Evolutionary conservation across 805 yeast genomes (phyloP).

Genomic region (Metschnikowia lunata): DNA sequence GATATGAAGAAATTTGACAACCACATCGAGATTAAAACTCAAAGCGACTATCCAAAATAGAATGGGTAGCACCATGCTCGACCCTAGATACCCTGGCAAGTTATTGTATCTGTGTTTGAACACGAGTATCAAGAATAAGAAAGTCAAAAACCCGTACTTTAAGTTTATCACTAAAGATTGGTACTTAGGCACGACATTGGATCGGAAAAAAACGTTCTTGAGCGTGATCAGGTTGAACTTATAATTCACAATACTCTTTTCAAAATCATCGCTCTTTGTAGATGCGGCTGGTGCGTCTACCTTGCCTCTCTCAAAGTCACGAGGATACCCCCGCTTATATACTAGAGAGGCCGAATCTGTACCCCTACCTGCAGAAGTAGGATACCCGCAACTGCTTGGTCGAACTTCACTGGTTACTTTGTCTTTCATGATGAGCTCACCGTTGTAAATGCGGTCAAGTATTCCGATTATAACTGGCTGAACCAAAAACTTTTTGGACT

Average conservation of each 20-base stretch:
- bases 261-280: constrained; percentile 5
- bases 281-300: neutral
- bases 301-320: neutral
- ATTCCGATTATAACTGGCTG: constrained; percentile 49
- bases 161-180: constrained; percentile 38
- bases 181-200: constrained; percentile 38
- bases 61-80: constrained; percentile 23
- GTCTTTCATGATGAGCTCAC: constrained; percentile 41
- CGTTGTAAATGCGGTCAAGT: constrained; percentile 48
- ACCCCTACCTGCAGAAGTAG: neutral
- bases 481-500: constrained; percentile 47
- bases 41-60: constrained; percentile 43
- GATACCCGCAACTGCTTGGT: neutral
- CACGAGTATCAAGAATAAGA: constrained; percentile 28
- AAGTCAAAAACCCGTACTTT: constrained; percentile 28
- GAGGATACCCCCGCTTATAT: neutral
- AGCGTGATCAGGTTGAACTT: constrained; percentile 30
- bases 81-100: neutral
- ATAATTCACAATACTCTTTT: constrained; percentile 26
- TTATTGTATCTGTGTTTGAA: constrained; percentile 19
- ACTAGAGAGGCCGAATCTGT: neutral
- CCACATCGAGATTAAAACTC: constrained; percentile 46
- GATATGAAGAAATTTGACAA: constrained; percentile 40
- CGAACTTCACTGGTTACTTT: constrained; percentile 15
- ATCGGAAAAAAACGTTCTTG: constrained; percentile 26